Base-by-base conservation (phyloP, 2,329 filamentous ascomycete species). In the Arthrobotrys entomopaga region DNA sequence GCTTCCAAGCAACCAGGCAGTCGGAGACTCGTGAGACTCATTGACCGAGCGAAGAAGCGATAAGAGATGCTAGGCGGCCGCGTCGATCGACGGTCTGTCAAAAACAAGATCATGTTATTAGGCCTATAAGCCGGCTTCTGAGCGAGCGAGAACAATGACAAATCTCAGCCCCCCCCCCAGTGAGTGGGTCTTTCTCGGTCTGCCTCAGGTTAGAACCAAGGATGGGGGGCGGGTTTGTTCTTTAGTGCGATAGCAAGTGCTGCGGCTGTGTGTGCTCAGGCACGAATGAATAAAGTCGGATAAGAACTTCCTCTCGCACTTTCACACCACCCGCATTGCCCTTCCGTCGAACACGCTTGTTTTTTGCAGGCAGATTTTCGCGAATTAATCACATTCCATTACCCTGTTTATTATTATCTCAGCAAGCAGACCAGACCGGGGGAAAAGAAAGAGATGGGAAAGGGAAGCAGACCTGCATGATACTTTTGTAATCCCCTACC, bases 1-100 rank as follows among this genome's bases (percentile, higher is more conserved):
- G 66, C 58, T 65, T 59, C 66, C 65, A 70, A 64, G 46, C 16
- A 16, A 29, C 53, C 67, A 72, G 67, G 67, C 60, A 72, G 67
- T 65, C 43, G 53, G 34, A 34, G 29, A 57, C 53, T n/a, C 22
- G 22, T n/a, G 22, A 59, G 59, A 19, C 66, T 69, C 65, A 61
- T 40, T 43, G 24, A 52, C 57, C 67, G 54, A 50, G 40, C 54
- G 11, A 20, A 22, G n/a, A 26, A 60, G 15, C 42, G 48, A 65
- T 59, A 54, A 48, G 60, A 34, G 6, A n/a, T 26, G 26, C 50
- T 65, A 65, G 59, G 65, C 57, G n/a, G 26, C 49, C 65, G 29
- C 29, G 58, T 70, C 49, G 24, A 64, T 24, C 19, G 16, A 29
- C 52, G n/a, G n/a, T 34, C 29, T 34, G 29, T 34, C 56, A 22